These are phyloP conservation scores for Septoria linicola DNA, from an alignment of 2,329 filamentous ascomycete species.

Conservation along the genomic window DNA sequence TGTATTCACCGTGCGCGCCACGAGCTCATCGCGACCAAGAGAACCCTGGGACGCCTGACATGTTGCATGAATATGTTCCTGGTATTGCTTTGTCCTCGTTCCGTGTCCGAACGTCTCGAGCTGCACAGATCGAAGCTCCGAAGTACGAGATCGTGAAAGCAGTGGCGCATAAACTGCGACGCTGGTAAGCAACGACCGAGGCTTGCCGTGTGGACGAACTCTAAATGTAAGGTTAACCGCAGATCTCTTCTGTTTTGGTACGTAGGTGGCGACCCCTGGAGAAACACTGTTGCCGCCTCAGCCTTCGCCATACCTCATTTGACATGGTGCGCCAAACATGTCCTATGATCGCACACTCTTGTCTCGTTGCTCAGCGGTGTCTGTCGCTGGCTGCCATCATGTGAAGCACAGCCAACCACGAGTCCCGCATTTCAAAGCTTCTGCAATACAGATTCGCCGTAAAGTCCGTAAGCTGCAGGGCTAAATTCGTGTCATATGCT, in stretches of 20 bases:
- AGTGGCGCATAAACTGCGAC: conserved; percentile 2
- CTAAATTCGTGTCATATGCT: conserved; percentile 5
- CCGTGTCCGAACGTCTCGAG: too few relatives aligned
- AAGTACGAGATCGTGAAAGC: not conserved
- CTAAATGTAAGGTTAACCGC: conserved; percentile 18
- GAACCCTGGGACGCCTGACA: too few relatives aligned
- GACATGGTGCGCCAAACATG: conserved; percentile 26
- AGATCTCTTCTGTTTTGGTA: conserved; percentile 10
- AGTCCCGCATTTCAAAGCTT: conserved; percentile 3
- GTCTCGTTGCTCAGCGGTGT: not conserved
- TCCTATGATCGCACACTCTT: not conserved
- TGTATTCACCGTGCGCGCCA: too few relatives aligned
- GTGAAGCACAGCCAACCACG: not conserved
- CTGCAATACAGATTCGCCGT: not conserved
- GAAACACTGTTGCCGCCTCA: conserved; percentile 20
- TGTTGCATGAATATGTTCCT: not conserved
- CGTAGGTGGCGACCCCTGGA: not conserved
- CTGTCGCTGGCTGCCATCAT: conserved; percentile 1
- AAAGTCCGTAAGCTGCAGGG: not conserved
- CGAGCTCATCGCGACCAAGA: too few relatives aligned
- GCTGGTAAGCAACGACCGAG: conserved; percentile 13
- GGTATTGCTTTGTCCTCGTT: too few relatives aligned
- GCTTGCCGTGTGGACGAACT: conserved; percentile 5
- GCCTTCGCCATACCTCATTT: conserved; percentile 42
- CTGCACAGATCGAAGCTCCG: too few relatives aligned